phyloP scores from a whole-genome alignment of 176 grass and related monocot genomes.

The Musa schizocarpa region DNA sequence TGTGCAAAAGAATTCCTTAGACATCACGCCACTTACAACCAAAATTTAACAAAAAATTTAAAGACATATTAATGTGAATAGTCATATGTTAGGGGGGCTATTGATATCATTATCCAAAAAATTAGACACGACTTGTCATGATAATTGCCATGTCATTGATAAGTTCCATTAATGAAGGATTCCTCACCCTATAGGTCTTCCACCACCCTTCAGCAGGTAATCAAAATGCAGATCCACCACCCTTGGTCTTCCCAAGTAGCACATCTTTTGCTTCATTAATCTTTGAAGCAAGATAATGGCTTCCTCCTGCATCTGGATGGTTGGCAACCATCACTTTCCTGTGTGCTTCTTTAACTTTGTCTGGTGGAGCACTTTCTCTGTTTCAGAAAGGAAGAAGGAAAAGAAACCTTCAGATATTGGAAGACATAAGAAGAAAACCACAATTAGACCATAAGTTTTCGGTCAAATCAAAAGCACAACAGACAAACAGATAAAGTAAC shows the following conservation, averaged over 20 bases:
- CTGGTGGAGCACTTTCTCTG: slow-evolving; percentile 59
- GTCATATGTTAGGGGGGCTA: too few relatives aligned
- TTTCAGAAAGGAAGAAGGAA: slow-evolving; percentile 6
- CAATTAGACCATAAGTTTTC: not conserved
- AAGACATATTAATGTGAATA: too few relatives aligned
- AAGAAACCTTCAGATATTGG: not conserved
- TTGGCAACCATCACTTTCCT: slow-evolving; percentile 98
- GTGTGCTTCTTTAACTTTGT: slow-evolving; percentile 92
- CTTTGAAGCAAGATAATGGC: slow-evolving; percentile 91
- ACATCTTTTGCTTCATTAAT: slow-evolving; percentile 93
- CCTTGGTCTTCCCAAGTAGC: slow-evolving; percentile 70
- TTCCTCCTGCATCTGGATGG: slow-evolving; percentile 85
- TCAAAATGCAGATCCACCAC: slow-evolving; percentile 75
- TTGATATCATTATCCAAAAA: too few relatives aligned
- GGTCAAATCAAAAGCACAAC: not conserved
- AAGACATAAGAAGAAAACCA: not conserved
- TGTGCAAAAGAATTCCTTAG: too few relatives aligned
- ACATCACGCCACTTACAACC: too few relatives aligned
- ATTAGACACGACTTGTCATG: too few relatives aligned
- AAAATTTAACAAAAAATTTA: too few relatives aligned
- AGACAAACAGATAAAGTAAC: not conserved
- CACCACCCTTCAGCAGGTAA: slow-evolving; percentile 12
- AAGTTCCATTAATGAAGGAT: too few relatives aligned
- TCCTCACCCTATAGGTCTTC: slow-evolving; percentile 61
- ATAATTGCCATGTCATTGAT: too few relatives aligned